Conservation (phyloP, 169 alveolate genomes). For the Cryptosporidium viatorum region DNA sequence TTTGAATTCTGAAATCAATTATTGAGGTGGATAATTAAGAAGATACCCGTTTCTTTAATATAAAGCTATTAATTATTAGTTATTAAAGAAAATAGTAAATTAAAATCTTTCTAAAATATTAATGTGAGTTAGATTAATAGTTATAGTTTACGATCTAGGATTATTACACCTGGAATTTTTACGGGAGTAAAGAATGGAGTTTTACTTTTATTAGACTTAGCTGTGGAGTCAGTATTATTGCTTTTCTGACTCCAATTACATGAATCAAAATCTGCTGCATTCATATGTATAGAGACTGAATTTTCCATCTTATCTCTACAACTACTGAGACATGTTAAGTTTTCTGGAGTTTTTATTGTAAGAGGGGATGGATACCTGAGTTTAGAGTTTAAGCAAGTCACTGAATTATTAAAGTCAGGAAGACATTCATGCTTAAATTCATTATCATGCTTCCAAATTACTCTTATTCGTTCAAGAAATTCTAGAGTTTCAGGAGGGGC, state of each 20-base stretch:
- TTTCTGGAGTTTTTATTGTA: background rate
- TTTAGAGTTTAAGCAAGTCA: constrained; percentile 39
- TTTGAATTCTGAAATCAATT: background rate
- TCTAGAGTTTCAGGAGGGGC: constrained; percentile 10
- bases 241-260: constrained; percentile 17
- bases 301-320: background rate
- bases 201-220: constrained; percentile 5
- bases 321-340: background rate
- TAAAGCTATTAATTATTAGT: background rate
- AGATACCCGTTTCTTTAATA: background rate
- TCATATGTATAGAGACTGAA: background rate
- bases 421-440: constrained; percentile 38
- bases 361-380: constrained; percentile 1
- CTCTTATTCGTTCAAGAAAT: constrained; percentile 32
- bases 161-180: constrained; percentile 68
- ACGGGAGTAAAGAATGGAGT: constrained; percentile 73
- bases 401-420: constrained; percentile 19
- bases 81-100: background rate
- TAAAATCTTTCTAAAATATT: no score
- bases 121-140: background rate
- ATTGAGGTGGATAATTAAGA: background rate
- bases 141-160: constrained; percentile 46
- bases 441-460: constrained; percentile 39
- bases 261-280: constrained; percentile 11
- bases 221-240: constrained; percentile 7